Evolutionary conservation across 2,329 filamentous ascomycete genomes (phyloP).

Genomic region (Emergomyces africanus): DNA sequence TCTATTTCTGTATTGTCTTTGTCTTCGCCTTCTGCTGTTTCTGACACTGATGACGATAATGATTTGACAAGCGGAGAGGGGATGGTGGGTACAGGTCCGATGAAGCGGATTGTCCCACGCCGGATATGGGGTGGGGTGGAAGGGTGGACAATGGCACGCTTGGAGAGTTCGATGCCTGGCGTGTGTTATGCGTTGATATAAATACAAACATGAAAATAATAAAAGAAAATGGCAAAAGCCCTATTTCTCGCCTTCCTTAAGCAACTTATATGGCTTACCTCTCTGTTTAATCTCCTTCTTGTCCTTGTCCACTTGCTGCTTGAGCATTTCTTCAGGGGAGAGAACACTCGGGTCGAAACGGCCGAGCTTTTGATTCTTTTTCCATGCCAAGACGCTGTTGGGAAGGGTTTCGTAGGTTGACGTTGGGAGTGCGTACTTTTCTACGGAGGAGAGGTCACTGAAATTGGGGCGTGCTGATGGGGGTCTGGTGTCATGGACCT

Average conservation of each 20-base stretch:
- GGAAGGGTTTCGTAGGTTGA: constrained; percentile 74
- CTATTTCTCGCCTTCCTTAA: background rate
- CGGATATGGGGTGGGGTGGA: constrained; percentile 30
- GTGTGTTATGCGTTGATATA: background rate
- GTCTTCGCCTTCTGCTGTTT: background rate
- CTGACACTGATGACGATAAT: background rate
- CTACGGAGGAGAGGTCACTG: constrained; percentile 65
- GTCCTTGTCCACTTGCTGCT: constrained; percentile 50
- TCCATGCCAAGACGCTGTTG: constrained; percentile 90
- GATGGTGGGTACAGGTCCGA: constrained; percentile 30
- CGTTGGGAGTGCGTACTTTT: constrained; percentile 82
- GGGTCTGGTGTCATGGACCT: constrained; percentile 75
- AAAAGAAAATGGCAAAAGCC: background rate
- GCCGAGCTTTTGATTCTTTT: constrained; percentile 87
- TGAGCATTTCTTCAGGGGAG: constrained; percentile 57
- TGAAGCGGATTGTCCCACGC: constrained; percentile 31
- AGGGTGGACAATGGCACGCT: constrained; percentile 34
- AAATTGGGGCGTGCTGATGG: constrained; percentile 63
- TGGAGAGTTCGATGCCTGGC: constrained; percentile 29
- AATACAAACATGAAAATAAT: background rate
- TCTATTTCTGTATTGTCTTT: constrained; percentile 3
- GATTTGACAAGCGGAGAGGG: constrained; percentile 20
- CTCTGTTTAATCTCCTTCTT: constrained; percentile 50
- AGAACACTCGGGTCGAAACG: constrained; percentile 84
- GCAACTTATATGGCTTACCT: constrained; percentile 34